These are phyloP conservation scores for Allium sativum DNA, from an alignment of 106 monocot species.

Conservation along the genomic window DNA sequence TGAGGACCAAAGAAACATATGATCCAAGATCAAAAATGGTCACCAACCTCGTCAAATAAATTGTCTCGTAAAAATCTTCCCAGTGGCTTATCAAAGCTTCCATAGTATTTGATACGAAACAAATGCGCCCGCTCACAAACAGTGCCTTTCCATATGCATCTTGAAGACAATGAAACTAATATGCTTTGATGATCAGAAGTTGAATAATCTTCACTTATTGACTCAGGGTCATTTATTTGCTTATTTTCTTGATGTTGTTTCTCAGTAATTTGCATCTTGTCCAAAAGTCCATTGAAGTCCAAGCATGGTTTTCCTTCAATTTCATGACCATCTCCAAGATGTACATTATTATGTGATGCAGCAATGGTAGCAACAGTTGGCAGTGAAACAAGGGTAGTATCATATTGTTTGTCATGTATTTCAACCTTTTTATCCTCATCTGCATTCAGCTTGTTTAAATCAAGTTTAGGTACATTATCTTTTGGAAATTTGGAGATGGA, in stretches of 20 bases:
- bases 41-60: conserved; percentile 78
- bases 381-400: neutral
- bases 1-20: too few relatives aligned
- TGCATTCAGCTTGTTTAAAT: conserved; percentile 4
- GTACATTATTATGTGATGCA: conserved; percentile 1
- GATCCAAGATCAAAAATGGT: conserved; percentile 2
- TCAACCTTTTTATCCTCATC: conserved; percentile 6
- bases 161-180: conserved; percentile 73
- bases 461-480: conserved; percentile 10
- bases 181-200: conserved; percentile 85
- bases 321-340: conserved; percentile 7
- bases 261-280: conserved; percentile 3
- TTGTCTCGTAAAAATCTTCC: conserved; percentile 81
- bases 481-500: conserved; percentile 51
- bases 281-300: conserved; percentile 2
- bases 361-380: neutral
- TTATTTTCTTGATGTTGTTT: conserved; percentile 21
- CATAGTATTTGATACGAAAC: conserved; percentile 91
- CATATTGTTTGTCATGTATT: neutral
- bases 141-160: conserved; percentile 91
- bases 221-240: conserved; percentile 7
- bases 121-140: conserved; percentile 84
- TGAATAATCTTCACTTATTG: conserved; percentile 37
- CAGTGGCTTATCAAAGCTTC: conserved; percentile 78
- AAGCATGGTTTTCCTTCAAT: conserved; percentile 3